Evolutionary conservation across 768 basidiomycete genomes (phyloP).

Genomic region (Pisolithus sp.): DNA sequence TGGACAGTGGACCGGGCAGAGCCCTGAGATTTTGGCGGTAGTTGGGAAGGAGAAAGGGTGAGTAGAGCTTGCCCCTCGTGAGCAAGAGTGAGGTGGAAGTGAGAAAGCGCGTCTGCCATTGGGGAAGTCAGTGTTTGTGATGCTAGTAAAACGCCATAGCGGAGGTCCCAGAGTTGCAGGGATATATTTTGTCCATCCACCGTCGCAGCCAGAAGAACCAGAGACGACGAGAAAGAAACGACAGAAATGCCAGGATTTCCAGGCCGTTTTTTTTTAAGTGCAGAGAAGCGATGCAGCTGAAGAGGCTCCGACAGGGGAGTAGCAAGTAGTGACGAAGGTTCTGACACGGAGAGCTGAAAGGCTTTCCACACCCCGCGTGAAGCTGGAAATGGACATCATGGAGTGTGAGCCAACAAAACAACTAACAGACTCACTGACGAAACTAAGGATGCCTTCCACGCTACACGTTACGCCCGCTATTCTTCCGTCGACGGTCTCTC

Average conservation of each 20-base stretch:
- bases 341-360: conserved; percentile 26
- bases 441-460: conserved; percentile 40
- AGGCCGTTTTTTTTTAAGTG: conserved; percentile 5
- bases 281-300: conserved; percentile 15
- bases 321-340: conserved; percentile 18
- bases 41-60: conserved; percentile 36
- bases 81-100: conserved; percentile 27
- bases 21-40: neutral
- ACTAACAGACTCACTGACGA: conserved; percentile 37
- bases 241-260: conserved; percentile 26
- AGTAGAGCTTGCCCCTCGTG: conserved; percentile 47
- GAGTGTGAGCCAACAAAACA: neutral
- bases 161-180: conserved; percentile 63
- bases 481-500: neutral
- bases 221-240: conserved; percentile 49
- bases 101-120: conserved; percentile 27
- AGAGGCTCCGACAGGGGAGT: conserved; percentile 19
- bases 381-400: conserved; percentile 25
- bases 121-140: conserved; percentile 47
- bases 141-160: conserved; percentile 59
- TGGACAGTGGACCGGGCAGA: conserved; percentile 45
- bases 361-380: conserved; percentile 38
- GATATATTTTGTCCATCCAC: conserved; percentile 36
- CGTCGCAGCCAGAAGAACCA: conserved; percentile 48
- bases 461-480: conserved; percentile 28